These are phyloP conservation scores for Suillus alpinus DNA, from an alignment of 768 basidiomycete genomes.

Conservation along the genomic window DNA sequence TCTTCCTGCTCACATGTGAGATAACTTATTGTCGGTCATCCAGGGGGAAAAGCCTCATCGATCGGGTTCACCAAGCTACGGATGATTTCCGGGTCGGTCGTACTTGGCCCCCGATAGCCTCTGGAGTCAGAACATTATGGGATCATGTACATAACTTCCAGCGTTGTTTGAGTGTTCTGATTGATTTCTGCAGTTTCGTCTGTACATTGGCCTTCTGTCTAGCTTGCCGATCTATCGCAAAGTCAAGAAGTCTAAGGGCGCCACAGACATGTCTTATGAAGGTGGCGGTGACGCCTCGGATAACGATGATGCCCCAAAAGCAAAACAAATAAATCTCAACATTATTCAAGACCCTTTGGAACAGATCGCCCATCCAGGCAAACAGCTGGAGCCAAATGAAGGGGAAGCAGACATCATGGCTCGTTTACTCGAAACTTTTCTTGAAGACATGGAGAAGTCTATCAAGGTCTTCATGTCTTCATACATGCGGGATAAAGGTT, in stretches of 20 bases:
- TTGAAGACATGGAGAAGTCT: constrained; percentile 57
- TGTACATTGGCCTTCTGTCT: constrained; percentile 29
- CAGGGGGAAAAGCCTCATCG: constrained; percentile 13
- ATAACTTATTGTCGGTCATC: background rate
- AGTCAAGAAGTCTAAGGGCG: constrained; percentile 26
- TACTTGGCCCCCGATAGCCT: constrained; percentile 27
- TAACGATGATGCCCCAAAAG: constrained; percentile 23
- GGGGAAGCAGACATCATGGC: constrained; percentile 12
- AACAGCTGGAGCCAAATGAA: constrained; percentile 22
- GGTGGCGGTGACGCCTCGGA: constrained; percentile 29
- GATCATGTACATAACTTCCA: constrained; percentile 22
- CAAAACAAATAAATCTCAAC: constrained; percentile 16
- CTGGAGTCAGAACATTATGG: constrained; percentile 28
- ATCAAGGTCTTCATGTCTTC: constrained; percentile 70
- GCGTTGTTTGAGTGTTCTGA: background rate
- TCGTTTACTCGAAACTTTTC: constrained; percentile 44
- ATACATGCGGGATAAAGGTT: constrained; percentile 59
- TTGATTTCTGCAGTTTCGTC: constrained; percentile 24
- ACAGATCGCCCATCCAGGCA: constrained; percentile 26
- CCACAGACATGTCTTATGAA: constrained; percentile 18
- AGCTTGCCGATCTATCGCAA: constrained; percentile 32
- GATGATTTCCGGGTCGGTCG: constrained; percentile 32
- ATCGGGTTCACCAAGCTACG: constrained; percentile 25
- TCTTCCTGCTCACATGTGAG: background rate
- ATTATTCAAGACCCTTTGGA: constrained; percentile 30